These are phyloP conservation scores for Volvox carteri DNA, from an alignment of 163 green algal genomes.

Conservation along the genomic window DNA sequence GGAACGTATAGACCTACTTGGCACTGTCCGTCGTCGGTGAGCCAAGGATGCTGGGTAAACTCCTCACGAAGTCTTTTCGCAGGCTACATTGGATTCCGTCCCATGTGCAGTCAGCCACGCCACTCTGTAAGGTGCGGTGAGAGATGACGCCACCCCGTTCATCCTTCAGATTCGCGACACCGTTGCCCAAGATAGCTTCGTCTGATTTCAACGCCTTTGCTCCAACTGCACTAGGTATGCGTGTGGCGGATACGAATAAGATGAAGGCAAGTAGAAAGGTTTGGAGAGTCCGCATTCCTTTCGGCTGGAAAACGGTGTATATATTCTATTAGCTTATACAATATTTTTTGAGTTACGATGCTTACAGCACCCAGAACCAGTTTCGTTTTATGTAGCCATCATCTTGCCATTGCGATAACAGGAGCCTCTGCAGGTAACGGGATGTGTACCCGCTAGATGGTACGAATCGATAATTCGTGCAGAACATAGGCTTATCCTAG, in stretches of 20 bases:
- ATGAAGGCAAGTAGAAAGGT: background rate
- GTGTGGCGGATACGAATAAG: background rate
- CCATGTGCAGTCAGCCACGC: background rate
- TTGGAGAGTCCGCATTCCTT: background rate
- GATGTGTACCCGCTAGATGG: no score
- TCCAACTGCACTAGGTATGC: background rate
- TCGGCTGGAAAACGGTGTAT: background rate
- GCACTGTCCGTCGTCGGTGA: background rate
- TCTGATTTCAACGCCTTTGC: background rate
- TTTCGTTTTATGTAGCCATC: no score
- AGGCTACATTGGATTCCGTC: background rate
- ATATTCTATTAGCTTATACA: no score
- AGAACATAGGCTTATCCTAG: no score
- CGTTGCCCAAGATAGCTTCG: background rate
- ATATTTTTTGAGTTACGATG: no score
- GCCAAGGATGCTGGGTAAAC: background rate
- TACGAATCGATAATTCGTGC: no score
- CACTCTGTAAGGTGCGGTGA: background rate
- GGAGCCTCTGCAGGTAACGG: no score
- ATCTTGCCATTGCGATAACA: no score
- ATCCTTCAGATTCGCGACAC: background rate
- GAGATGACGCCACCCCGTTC: background rate
- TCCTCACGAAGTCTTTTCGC: background rate
- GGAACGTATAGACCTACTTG: background rate
- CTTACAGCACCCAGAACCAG: no score